A percentile compares a stretch with the other conserved stretches of the same genome.
Conservation (phyloP, 2,329 filamentous ascomycete species). For the Diplocarpon mali region DNA sequence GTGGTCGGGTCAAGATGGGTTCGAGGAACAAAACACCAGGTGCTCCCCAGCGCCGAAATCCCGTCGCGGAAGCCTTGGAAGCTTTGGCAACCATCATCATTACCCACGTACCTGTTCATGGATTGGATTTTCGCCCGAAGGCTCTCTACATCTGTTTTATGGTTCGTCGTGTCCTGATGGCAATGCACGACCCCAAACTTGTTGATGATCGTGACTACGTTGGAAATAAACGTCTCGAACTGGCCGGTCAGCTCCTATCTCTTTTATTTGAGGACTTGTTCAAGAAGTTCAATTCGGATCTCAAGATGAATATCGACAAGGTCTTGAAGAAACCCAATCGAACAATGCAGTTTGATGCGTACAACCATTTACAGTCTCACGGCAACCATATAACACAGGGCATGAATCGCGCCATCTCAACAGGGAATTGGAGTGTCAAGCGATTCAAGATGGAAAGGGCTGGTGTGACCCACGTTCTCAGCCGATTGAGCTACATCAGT, state of each 20-base stretch:
- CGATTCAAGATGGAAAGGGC: conserved; percentile 98
- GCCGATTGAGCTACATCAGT: conserved; percentile 89
- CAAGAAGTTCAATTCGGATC: conserved; percentile 82
- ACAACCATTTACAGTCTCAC: conserved; percentile 71
- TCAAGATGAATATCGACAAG: conserved; percentile 92
- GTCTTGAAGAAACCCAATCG: conserved; percentile 88
- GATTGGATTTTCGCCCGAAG: conserved; percentile 93
- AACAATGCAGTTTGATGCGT: conserved; percentile 78
- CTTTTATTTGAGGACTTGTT: conserved; percentile 95
- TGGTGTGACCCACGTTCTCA: conserved; percentile 92
- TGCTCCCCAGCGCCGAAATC: conserved; percentile 54
- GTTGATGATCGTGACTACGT: conserved; percentile 97
- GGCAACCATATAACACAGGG: conserved; percentile 82
- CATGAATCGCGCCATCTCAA: conserved; percentile 92
- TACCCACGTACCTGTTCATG: conserved; percentile 84
- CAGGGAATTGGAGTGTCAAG: conserved; percentile 95
- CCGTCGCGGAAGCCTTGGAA: conserved; percentile 85
- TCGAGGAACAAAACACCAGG: conserved; percentile 44
- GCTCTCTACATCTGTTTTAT: conserved; percentile 94
- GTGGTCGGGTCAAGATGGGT: conserved; percentile 77
- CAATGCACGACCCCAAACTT: conserved; percentile 74
- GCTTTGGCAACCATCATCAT: conserved; percentile 87
- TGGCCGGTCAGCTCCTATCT: conserved; percentile 89
- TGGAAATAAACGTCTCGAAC: conserved; percentile 89
- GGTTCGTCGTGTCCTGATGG: conserved; percentile 93